A percentile compares a stretch with the other conserved stretches of the same genome.
These are phyloP conservation scores for Fibroporia radiculosa DNA, from an alignment of 768 basidiomycete genomes.

Conservation along the genomic window DNA sequence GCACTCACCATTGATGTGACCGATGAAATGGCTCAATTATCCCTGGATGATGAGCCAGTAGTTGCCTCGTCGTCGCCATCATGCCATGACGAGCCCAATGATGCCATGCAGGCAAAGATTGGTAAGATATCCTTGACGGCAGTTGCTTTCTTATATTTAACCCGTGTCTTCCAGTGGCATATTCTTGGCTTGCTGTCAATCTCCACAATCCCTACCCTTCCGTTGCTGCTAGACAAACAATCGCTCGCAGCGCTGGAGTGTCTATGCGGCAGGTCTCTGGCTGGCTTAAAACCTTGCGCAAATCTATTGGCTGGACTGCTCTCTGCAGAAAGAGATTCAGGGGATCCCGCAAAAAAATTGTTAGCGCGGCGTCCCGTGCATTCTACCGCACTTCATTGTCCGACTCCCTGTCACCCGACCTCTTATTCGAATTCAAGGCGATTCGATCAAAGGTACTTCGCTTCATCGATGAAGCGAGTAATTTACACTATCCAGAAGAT, in stretches of 20 bases:
- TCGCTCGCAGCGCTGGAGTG: constrained; percentile 8
- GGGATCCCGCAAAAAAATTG: constrained; percentile 6
- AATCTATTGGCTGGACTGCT: constrained; percentile 7
- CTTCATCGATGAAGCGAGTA: not conserved
- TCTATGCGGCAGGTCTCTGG: not conserved
- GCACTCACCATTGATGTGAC: not conserved
- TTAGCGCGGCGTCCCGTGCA: constrained; percentile 1
- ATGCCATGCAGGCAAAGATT: no score
- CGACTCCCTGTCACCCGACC: not conserved
- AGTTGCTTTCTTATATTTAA: no score
- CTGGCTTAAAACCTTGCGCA: constrained; percentile 12
- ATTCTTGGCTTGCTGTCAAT: constrained; percentile 6
- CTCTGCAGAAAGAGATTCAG: constrained; percentile 4
- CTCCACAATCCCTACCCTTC: constrained; percentile 15
- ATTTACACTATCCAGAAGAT: no score
- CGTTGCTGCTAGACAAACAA: constrained; percentile 2
- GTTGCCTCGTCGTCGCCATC: not conserved
- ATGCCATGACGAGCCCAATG: not conserved
- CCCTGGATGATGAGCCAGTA: no score
- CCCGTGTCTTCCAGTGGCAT: not conserved
- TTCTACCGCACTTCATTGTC: not conserved
- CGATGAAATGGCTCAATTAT: constrained; percentile 5
- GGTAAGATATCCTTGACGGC: no score
- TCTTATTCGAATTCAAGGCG: not conserved
- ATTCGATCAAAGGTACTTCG: not conserved